A percentile compares a stretch with the other conserved stretches of the same genome.
phyloP scores from a whole-genome alignment of 805 yeast species.

The Pichia deserticola region DNA sequence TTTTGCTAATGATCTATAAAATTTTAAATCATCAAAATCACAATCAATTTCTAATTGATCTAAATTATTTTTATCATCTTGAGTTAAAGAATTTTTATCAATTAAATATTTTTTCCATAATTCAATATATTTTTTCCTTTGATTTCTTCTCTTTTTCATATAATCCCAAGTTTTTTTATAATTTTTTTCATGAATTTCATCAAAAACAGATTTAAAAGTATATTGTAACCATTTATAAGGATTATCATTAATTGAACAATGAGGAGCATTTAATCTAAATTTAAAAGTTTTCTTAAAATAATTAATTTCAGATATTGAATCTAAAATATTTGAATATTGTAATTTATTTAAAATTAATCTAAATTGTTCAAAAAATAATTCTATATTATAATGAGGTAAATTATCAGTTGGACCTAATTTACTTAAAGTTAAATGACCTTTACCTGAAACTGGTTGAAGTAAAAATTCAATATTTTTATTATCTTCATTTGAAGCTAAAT shows the following conservation, averaged over 20 bases:
- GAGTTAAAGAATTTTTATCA: slow-evolving; percentile 30
- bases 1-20: slow-evolving; percentile 77
- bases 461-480: slow-evolving; percentile 43
- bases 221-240: slow-evolving; percentile 80
- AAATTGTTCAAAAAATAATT: slow-evolving; percentile 79
- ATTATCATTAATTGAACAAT: slow-evolving; percentile 41
- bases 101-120: slow-evolving; percentile 53
- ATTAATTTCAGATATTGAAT: slow-evolving; percentile 75
- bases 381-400: slow-evolving; percentile 63
- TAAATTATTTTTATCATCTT: slow-evolving; percentile 32
- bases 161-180: slow-evolving; percentile 86
- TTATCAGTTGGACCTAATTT: slow-evolving; percentile 67
- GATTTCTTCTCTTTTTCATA: slow-evolving; percentile 62
- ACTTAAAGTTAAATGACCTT: slow-evolving; percentile 73
- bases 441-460: slow-evolving; percentile 82
- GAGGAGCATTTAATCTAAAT: slow-evolving; percentile 67
- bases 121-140: slow-evolving; percentile 56
- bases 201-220: slow-evolving; percentile 65
- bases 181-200: slow-evolving; percentile 76
- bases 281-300: slow-evolving; percentile 71
- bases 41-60: slow-evolving; percentile 51
- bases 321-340: slow-evolving; percentile 75
- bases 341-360: slow-evolving; percentile 78
- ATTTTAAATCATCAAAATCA: slow-evolving; percentile 70
- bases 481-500: slow-evolving; percentile 20